Evolutionary conservation across 441 rosid species (phyloP).

Genomic region (Pelargonium hybrid): DNA sequence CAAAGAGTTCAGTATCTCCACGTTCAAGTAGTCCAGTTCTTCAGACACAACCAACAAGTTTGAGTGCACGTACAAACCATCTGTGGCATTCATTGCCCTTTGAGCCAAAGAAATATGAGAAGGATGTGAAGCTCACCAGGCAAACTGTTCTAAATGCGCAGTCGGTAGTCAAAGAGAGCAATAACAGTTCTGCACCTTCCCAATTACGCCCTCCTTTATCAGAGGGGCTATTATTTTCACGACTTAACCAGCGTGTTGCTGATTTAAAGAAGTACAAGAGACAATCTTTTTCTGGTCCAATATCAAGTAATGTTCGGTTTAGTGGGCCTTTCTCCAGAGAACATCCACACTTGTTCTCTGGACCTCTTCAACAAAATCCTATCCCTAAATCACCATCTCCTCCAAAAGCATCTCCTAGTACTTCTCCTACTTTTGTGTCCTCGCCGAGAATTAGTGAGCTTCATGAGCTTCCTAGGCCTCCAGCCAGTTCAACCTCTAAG

Average conservation of each 20-base stretch:
- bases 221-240: slow-evolving; percentile 39
- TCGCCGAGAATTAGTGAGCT: slow-evolving; percentile 67
- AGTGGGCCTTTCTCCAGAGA: slow-evolving; percentile 31
- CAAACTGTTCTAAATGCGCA: slow-evolving; percentile 24
- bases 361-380: slow-evolving; percentile 52
- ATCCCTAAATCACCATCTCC: slow-evolving; percentile 31
- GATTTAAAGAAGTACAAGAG: slow-evolving; percentile 33
- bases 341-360: slow-evolving; percentile 46
- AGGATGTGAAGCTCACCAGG: slow-evolving; percentile 34
- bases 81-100: slow-evolving; percentile 49
- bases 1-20: slow-evolving; percentile 38
- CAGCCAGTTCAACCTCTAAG: slow-evolving; percentile 26
- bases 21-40: slow-evolving; percentile 20
- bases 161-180: slow-evolving; percentile 52
- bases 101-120: slow-evolving; percentile 26
- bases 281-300: slow-evolving; percentile 55
- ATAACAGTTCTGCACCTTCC: slow-evolving; percentile 27
- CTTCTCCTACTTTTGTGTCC: slow-evolving; percentile 43
- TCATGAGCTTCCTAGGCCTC: slow-evolving; percentile 77
- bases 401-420: slow-evolving; percentile 39
- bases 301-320: slow-evolving; percentile 34
- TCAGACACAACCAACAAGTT: slow-evolving; percentile 23
- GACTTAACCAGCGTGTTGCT: slow-evolving; percentile 22
- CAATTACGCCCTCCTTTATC: slow-evolving; percentile 39
- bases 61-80: slow-evolving; percentile 23